A percentile compares a stretch with the other conserved stretches of the same genome.
Conservation (phyloP, 306 rosid species). For the Alnus rubra region DNA sequence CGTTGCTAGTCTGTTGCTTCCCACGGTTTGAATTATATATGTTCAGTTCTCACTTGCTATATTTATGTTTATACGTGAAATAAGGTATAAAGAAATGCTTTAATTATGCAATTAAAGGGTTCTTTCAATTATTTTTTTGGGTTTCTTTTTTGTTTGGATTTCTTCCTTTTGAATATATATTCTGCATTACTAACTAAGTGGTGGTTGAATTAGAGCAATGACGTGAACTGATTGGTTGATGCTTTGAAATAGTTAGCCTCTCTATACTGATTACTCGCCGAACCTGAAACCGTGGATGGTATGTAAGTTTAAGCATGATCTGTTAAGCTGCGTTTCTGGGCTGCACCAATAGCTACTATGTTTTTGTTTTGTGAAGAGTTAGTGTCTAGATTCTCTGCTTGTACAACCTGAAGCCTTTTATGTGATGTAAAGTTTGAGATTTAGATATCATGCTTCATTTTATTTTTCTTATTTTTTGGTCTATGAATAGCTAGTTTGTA, state of each 20-base stretch:
- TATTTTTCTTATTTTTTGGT: background rate
- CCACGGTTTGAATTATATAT: background rate
- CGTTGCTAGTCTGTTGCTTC: background rate
- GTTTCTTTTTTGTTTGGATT: no score
- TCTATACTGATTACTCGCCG: background rate
- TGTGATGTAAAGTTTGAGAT: background rate
- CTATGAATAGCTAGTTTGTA: background rate
- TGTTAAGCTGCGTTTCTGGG: background rate
- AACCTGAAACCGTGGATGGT: background rate
- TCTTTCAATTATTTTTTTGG: no score
- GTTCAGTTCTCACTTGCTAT: background rate
- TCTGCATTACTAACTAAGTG: background rate
- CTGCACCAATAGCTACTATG: background rate
- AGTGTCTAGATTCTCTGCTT: background rate
- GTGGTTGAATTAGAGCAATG: background rate
- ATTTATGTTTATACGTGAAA: background rate
- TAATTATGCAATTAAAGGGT: no score
- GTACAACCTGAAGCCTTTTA: background rate
- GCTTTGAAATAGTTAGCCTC: background rate
- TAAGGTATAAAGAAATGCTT: no score
- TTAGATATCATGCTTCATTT: background rate
- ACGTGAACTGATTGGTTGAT: background rate
- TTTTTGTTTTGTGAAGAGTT: background rate
- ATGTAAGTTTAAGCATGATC: background rate
- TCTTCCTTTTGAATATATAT: no score